Percentiles rank a stretch among this genome's conserved stretches.
Conservation (phyloP, 83 land plant genomes). For the Thuja plicata region DNA sequence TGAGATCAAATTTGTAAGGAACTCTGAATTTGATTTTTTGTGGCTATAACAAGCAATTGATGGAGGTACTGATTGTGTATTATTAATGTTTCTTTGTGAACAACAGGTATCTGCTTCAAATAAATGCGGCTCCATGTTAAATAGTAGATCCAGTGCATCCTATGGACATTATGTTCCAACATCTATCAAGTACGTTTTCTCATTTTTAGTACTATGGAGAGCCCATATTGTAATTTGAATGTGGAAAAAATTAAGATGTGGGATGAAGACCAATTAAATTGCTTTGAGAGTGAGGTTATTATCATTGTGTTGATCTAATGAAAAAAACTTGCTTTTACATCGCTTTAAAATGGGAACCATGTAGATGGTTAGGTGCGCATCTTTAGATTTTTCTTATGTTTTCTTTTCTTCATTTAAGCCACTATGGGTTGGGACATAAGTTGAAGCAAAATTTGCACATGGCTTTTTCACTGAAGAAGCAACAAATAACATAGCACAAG, state of each 20-base stretch:
- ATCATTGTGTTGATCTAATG: background rate
- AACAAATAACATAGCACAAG: background rate
- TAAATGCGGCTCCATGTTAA: background rate
- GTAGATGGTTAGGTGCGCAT: background rate
- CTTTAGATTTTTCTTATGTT: background rate
- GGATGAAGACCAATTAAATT: background rate
- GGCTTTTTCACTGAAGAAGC: background rate
- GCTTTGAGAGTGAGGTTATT: background rate
- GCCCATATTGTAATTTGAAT: background rate
- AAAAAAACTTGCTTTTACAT: background rate
- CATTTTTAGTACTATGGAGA: background rate
- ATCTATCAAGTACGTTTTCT: conserved; percentile 7
- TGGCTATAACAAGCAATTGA: background rate
- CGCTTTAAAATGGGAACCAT: background rate
- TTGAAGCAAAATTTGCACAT: background rate
- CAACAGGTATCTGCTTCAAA: background rate
- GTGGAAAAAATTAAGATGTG: background rate
- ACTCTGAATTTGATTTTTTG: background rate
- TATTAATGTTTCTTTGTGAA: conserved; percentile 4
- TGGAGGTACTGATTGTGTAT: background rate
- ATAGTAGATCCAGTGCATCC: background rate
- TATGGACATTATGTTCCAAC: conserved; percentile 4
- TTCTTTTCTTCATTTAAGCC: background rate
- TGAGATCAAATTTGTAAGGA: background rate
- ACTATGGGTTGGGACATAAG: background rate